Evolutionary conservation across 345 rosid species (phyloP).

Genomic region (Stellera chamaejasme): DNA sequence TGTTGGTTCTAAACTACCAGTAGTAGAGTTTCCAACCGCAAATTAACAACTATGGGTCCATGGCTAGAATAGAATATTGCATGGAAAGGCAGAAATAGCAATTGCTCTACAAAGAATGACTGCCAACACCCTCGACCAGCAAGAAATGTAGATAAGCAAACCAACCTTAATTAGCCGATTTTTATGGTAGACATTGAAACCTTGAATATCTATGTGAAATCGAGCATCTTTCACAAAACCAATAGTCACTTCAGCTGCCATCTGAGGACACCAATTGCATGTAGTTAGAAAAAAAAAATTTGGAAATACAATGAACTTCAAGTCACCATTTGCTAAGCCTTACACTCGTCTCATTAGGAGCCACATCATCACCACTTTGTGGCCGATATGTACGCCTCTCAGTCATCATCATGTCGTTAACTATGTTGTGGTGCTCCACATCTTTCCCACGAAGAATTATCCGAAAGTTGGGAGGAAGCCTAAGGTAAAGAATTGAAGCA

Average conservation of each 20-base stretch:
- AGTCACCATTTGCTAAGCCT: neutral
- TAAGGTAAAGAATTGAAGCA: slow-evolving; percentile 85
- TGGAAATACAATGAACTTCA: neutral
- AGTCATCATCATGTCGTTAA: slow-evolving; percentile 93
- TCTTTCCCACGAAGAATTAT: slow-evolving; percentile 87
- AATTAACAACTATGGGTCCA: too few relatives aligned
- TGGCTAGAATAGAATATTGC: too few relatives aligned
- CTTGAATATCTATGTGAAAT: slow-evolving; percentile 85
- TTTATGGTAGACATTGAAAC: slow-evolving; percentile 91
- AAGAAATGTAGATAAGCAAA: slow-evolving; percentile 5
- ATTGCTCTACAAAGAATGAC: too few relatives aligned
- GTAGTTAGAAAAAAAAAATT: slow-evolving; percentile 8
- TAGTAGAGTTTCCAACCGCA: neutral
- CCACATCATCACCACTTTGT: slow-evolving; percentile 47
- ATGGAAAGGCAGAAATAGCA: too few relatives aligned
- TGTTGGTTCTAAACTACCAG: too few relatives aligned
- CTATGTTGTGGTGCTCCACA: slow-evolving; percentile 90
- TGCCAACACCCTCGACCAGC: neutral
- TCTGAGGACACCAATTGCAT: slow-evolving; percentile 33
- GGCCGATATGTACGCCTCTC: slow-evolving; percentile 78
- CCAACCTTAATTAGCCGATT: slow-evolving; percentile 90
- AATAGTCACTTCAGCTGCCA: slow-evolving; percentile 65
- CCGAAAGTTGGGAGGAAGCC: slow-evolving; percentile 79
- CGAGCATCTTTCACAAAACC: slow-evolving; percentile 97
- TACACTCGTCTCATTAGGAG: slow-evolving; percentile 44